Evolutionary conservation across 2,329 filamentous ascomycete genomes (phyloP).

Genomic region (Albophoma yamanashiensis): DNA sequence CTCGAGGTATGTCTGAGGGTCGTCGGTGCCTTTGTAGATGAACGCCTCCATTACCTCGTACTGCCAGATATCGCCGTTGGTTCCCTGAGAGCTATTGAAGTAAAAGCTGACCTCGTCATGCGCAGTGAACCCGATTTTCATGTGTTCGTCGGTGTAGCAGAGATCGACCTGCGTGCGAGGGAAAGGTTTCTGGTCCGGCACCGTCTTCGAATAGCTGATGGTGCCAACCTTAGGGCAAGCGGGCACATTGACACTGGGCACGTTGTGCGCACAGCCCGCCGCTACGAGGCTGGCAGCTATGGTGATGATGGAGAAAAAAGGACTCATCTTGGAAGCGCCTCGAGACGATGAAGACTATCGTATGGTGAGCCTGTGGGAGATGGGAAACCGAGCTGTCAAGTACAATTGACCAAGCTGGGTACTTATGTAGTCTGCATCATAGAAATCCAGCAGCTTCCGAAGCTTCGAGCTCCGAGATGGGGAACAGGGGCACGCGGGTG

Average conservation of each 20-base stretch:
- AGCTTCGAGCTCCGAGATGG: background rate
- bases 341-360: background rate
- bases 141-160: constrained; percentile 30
- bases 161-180: constrained; percentile 33
- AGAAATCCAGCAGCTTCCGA: background rate
- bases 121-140: constrained; percentile 33
- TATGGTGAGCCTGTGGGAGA: background rate
- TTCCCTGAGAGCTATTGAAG: constrained; percentile 29
- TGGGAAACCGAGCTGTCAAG: background rate
- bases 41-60: constrained; percentile 43
- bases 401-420: background rate
- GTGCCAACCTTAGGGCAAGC: constrained; percentile 24
- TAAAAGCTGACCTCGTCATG: constrained; percentile 34
- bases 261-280: constrained; percentile 1
- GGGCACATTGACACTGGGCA: constrained; percentile 24
- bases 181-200: constrained; percentile 29
- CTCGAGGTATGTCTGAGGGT: constrained; percentile 38
- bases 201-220: constrained; percentile 28
- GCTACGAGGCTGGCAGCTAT: constrained; percentile 1
- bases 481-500: background rate
- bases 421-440: background rate
- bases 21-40: constrained; percentile 30
- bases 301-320: constrained; percentile 1
- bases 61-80: constrained; percentile 34
- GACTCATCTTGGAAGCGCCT: background rate